phyloP scores from a whole-genome alignment of 1,284 basidiomycete genomes.

The Fomitopsis palustris region DNA sequence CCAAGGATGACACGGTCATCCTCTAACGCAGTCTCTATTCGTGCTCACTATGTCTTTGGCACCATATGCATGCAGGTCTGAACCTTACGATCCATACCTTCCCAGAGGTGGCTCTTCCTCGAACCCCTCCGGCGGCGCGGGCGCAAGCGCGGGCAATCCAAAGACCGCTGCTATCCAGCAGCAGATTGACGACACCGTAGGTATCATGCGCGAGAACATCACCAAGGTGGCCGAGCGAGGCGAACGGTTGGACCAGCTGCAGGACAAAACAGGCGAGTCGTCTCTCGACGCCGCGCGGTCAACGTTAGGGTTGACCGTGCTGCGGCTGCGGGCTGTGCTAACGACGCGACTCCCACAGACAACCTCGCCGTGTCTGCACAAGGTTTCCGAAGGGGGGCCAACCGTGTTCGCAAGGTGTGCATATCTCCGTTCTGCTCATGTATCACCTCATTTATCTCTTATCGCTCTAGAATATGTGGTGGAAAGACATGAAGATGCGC shows the following conservation, averaged over 20 bases:
- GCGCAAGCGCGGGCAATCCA: conserved; percentile 51
- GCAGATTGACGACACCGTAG: conserved; percentile 94
- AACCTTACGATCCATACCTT: conserved; percentile 96
- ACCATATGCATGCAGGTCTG: conserved; percentile 54
- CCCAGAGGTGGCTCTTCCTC: conserved; percentile 72
- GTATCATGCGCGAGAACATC: conserved; percentile 98
- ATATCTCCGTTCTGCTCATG: neutral
- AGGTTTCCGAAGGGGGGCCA: conserved; percentile 96
- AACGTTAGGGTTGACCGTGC: neutral
- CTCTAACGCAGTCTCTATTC: conserved; percentile 10
- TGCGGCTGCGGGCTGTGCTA: conserved; percentile 4
- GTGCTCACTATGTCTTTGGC: conserved; percentile 1
- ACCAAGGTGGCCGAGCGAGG: conserved; percentile 94
- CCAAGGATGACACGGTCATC: neutral
- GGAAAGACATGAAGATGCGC: conserved; percentile 99
- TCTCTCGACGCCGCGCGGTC: neutral
- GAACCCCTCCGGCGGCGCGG: conserved; percentile 43
- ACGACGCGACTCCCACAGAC: conserved; percentile 49
- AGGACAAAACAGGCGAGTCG: conserved; percentile 94
- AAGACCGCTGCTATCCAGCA: conserved; percentile 92
- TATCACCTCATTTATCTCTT: neutral
- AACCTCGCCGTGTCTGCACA: conserved; percentile 98
- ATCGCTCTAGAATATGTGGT: conserved; percentile 75
- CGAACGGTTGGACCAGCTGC: conserved; percentile 89
- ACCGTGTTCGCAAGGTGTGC: conserved; percentile 96